Conservation (phyloP, 306 rosid species). For the Hylodesmum podocarpum region DNA sequence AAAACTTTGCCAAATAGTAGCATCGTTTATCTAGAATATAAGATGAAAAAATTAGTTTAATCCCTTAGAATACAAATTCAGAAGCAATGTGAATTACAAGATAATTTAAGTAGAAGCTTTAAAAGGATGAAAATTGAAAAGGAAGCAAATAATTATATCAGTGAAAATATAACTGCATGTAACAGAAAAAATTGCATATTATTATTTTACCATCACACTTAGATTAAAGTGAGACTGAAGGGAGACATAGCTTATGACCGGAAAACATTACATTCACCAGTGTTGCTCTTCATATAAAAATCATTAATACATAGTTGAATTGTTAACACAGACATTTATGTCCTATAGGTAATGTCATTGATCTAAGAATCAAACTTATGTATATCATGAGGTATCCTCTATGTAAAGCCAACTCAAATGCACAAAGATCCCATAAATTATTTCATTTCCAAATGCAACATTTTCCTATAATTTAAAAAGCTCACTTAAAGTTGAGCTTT, state of each 20-base stretch:
- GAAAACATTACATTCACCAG: background rate
- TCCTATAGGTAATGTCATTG: background rate
- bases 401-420: background rate
- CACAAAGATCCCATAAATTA: background rate
- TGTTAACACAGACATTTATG: background rate
- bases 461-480: background rate
- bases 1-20: background rate
- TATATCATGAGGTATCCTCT: background rate
- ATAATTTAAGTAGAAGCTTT: conserved; percentile 1
- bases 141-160: background rate
- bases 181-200: no score
- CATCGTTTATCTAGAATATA: background rate
- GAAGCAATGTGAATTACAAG: background rate
- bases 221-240: background rate
- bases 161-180: background rate
- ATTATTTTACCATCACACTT: background rate
- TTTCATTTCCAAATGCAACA: background rate
- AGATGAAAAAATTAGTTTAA: background rate
- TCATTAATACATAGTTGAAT: background rate
- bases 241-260: background rate
- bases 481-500: no score
- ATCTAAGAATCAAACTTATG: background rate
- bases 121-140: background rate
- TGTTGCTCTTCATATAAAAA: background rate
- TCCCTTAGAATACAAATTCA: background rate